Base-by-base conservation (phyloP, 75 land plant genomes). In the Isoetes taiwanensis region DNA sequence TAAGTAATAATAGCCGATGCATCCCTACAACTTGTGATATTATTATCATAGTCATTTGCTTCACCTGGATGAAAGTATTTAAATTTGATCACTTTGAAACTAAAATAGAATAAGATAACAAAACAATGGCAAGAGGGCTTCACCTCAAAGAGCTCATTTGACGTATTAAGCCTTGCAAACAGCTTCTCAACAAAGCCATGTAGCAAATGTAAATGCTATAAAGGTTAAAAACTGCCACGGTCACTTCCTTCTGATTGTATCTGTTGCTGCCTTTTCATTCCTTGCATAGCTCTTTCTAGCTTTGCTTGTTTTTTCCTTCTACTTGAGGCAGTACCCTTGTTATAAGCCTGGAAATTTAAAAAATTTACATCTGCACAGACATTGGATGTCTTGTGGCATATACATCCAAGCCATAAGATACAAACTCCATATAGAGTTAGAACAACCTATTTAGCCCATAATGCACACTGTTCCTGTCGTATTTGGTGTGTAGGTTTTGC, bases 151-250 rank as follows among this genome's bases (percentile, higher is more conserved):
- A 19, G 16, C 19, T 46, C 50, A 23, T 46, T 46, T 19, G 25
- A 46, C 21, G 16, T 19, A 6, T 46, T 5, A 16, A 46, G n/a
- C 8, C 50, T 19, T 4, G 50, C 6, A 16, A 46, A 46, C 50
- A 46, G n/a, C 50, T 46, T 46, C 50, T 46, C 50, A 16, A 23
- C 50, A n/a, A 46, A 46, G 16, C 25, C 50, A 16, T 46, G 39
- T 9, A 37, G 14, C n/a, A n/a, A n/a, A 6, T n/a, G 50, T 23
- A 46, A n/a, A 8, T 46, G 50, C 50, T 46, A 6, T 5, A 46
- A 23, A 6, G 50, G 50, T 8, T 19, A 16, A 46, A 46, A 46
- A n/a, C 50, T 46, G 16, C n/a, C 50, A 19, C 25, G 16, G 16
- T 19, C 16, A 5, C 25, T 23, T 8, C 25, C 50, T n/a, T 46